These are phyloP conservation scores for Saccharomyces kudriavzevii DNA, from an alignment of 805 yeast genomes.

Conservation along the genomic window DNA sequence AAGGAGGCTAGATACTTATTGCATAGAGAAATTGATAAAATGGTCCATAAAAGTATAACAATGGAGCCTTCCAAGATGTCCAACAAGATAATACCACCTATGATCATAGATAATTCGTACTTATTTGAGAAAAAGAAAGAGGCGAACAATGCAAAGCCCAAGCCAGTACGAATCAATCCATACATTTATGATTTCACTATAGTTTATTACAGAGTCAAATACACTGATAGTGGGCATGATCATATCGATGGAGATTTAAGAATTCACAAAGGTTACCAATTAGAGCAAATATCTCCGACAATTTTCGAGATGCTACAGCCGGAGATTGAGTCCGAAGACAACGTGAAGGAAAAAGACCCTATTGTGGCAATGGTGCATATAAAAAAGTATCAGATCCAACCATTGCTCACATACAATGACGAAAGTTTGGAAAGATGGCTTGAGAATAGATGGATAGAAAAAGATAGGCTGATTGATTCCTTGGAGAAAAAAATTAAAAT, in stretches of 20 bases:
- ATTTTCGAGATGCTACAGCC: conserved; percentile 22
- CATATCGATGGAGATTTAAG: conserved; percentile 16
- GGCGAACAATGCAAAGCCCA: not conserved
- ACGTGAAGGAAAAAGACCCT: conserved; percentile 10
- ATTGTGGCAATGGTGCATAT: conserved; percentile 41
- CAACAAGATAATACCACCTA: not conserved
- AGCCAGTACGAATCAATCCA: conserved; percentile 6
- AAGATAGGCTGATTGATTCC: conserved; percentile 45
- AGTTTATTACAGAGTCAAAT: conserved; percentile 31
- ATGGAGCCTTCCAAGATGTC: not conserved
- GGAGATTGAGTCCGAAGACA: conserved; percentile 2
- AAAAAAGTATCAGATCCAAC: conserved; percentile 35
- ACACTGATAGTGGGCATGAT: conserved; percentile 15
- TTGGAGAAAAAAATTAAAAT: conserved; percentile 31
- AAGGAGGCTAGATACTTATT: conserved; percentile 53
- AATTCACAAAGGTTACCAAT: conserved; percentile 18
- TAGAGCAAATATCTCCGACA: conserved; percentile 29
- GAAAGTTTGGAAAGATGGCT: conserved; percentile 64
- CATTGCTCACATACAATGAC: conserved; percentile 45
- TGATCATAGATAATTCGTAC: not conserved
- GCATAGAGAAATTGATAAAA: conserved; percentile 10
- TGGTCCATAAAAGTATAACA: conserved; percentile 1
- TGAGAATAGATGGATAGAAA: conserved; percentile 63
- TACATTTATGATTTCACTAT: conserved; percentile 31
- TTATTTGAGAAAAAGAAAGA: not conserved